Conservation (phyloP, 306 rosid genomes). For the Acacia confusa region DNA sequence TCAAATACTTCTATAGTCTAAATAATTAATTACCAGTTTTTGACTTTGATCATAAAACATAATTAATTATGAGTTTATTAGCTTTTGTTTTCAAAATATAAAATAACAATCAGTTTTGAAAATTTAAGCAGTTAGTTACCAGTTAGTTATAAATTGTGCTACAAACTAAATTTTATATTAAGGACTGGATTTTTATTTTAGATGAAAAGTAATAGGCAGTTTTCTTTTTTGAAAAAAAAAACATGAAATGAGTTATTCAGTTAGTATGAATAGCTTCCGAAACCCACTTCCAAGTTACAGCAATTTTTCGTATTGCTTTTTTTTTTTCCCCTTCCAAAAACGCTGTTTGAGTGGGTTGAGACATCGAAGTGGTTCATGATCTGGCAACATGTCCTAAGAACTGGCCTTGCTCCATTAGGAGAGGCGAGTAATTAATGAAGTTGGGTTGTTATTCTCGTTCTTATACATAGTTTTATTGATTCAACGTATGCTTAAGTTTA, state of each 20-base stretch:
- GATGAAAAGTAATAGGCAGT: not conserved
- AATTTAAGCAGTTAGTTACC: too few relatives aligned
- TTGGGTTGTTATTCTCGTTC: slow-evolving; percentile 8
- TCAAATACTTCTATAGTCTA: not conserved
- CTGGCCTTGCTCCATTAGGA: slow-evolving; percentile 2
- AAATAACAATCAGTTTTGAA: too few relatives aligned
- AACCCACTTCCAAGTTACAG: not conserved
- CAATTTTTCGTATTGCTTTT: not conserved
- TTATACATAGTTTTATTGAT: not conserved
- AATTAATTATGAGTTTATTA: too few relatives aligned
- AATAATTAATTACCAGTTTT: not conserved
- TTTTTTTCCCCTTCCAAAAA: not conserved
- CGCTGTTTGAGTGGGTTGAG: not conserved
- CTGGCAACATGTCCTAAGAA: not conserved
- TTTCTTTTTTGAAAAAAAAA: too few relatives aligned
- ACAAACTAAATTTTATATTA: too few relatives aligned
- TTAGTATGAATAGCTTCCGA: not conserved
- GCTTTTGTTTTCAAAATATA: too few relatives aligned
- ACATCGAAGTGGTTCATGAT: not conserved
- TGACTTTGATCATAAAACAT: too few relatives aligned
- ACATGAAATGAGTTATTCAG: not conserved
- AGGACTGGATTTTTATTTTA: not conserved
- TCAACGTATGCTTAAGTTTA: not conserved
- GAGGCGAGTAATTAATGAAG: not conserved
- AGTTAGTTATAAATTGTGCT: too few relatives aligned